A percentile compares a stretch with the other conserved stretches of the same genome.
Evolutionary conservation across 2,329 filamentous ascomycete species (phyloP).

Genomic region (Exophiala phaeomuriformis): DNA sequence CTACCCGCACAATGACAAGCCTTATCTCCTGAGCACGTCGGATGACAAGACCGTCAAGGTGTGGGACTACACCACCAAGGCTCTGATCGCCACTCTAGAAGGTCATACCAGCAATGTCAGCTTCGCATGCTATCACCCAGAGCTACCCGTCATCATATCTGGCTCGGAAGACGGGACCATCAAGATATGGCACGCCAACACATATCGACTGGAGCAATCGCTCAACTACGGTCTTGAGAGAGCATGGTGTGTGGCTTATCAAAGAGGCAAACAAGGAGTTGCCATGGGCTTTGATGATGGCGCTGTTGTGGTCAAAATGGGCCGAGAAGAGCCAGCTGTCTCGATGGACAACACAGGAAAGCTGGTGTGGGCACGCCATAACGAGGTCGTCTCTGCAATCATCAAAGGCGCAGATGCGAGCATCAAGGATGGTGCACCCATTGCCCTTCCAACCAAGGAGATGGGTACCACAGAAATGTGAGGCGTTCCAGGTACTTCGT

Average conservation of each 20-base stretch:
- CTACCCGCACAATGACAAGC: slow-evolving; percentile 61
- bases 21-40: slow-evolving; percentile 89
- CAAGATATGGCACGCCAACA: slow-evolving; percentile 98
- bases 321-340: slow-evolving; percentile 90
- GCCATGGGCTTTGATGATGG: slow-evolving; percentile 97
- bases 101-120: slow-evolving; percentile 97
- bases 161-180: slow-evolving; percentile 96
- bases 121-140: slow-evolving; percentile 95
- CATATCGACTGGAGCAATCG: slow-evolving; percentile 90
- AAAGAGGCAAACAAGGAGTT: slow-evolving; percentile 87
- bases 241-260: slow-evolving; percentile 95
- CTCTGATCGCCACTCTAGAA: slow-evolving; percentile 89
- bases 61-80: slow-evolving; percentile 99
- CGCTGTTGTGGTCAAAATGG: slow-evolving; percentile 95
- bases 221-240: slow-evolving; percentile 92
- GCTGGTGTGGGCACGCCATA: slow-evolving; percentile 91
- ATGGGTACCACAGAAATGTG: slow-evolving; percentile 90
- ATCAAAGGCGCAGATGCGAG: slow-evolving; percentile 84
- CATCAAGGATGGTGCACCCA: slow-evolving; percentile 80
- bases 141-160: slow-evolving; percentile 93
- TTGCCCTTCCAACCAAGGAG: slow-evolving; percentile 84
- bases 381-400: slow-evolving; percentile 87
- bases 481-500: slow-evolving; percentile 35
- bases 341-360: slow-evolving; percentile 97
- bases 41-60: slow-evolving; percentile 96